These are phyloP conservation scores for Clonostachys sp. DNA, from an alignment of 2,329 filamentous ascomycete genomes.

Conservation along the genomic window DNA sequence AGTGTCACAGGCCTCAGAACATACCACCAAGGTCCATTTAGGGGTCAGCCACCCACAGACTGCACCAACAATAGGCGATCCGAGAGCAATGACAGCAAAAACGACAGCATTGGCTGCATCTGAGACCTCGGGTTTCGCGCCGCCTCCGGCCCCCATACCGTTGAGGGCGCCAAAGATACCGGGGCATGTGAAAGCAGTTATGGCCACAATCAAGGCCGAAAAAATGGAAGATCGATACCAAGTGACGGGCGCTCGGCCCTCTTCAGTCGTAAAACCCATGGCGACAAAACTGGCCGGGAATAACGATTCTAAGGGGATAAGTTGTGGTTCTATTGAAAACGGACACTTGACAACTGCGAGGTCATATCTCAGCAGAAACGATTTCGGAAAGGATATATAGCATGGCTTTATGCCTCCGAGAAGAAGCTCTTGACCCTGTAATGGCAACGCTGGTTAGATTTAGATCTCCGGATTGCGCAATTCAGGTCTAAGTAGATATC, in stretches of 20 bases:
- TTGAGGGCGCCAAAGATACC: constrained; percentile 1
- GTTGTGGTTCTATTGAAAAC: too few relatives aligned
- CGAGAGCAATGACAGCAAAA: not conserved
- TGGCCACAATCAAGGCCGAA: not conserved
- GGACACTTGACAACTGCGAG: too few relatives aligned
- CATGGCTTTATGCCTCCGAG: too few relatives aligned
- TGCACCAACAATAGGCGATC: not conserved
- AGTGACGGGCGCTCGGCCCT: not conserved
- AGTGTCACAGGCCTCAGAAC: not conserved
- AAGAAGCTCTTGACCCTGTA: too few relatives aligned
- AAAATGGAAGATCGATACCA: not conserved
- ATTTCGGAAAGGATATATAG: too few relatives aligned
- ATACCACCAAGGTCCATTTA: not conserved
- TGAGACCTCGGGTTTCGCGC: not conserved
- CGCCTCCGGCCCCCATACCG: not conserved
- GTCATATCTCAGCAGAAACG: too few relatives aligned
- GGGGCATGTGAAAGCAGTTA: not conserved
- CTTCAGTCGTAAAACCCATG: too few relatives aligned
- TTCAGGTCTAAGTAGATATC: too few relatives aligned
- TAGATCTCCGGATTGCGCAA: too few relatives aligned
- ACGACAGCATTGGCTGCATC: not conserved
- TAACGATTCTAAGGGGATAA: too few relatives aligned
- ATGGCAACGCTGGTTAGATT: too few relatives aligned
- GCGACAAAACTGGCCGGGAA: too few relatives aligned
- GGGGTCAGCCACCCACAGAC: not conserved